Evolutionary conservation across 148 eudicot genomes (phyloP).

Genomic region (Camellia granthamiana): DNA sequence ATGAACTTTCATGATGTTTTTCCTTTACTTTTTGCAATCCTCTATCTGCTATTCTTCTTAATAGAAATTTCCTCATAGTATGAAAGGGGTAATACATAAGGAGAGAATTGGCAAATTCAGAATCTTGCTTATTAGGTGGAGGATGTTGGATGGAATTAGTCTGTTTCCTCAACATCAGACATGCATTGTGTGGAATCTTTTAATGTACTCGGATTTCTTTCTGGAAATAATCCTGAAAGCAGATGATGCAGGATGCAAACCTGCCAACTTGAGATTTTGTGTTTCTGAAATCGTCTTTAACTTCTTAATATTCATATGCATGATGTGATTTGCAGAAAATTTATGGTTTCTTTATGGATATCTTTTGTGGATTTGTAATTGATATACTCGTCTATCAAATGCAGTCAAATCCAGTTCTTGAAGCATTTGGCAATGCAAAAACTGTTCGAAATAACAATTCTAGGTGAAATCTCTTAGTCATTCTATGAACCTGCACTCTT

Average conservation of each 20-base stretch:
- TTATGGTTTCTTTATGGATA: slow-evolving; percentile 5
- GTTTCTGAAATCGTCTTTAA: neutral
- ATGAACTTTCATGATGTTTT: too few relatives aligned
- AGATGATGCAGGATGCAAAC: neutral
- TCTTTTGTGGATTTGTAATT: neutral
- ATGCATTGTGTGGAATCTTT: too few relatives aligned
- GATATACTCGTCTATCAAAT: slow-evolving; percentile 15
- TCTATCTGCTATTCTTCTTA: too few relatives aligned
- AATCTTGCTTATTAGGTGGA: too few relatives aligned
- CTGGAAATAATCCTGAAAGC: neutral
- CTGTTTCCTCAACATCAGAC: too few relatives aligned
- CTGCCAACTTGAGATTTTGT: neutral
- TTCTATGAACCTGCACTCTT: slow-evolving; percentile 2
- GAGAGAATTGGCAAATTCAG: too few relatives aligned
- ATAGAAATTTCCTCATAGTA: too few relatives aligned
- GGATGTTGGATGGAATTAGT: too few relatives aligned
- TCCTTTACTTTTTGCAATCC: too few relatives aligned
- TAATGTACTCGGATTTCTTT: too few relatives aligned
- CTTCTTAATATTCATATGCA: neutral
- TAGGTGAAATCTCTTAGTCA: slow-evolving; percentile 42
- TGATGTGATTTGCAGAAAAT: neutral
- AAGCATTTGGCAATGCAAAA: slow-evolving; percentile 95
- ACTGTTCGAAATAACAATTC: slow-evolving; percentile 89
- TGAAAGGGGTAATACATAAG: too few relatives aligned
- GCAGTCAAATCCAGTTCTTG: slow-evolving; percentile 91